These are phyloP conservation scores for Tolypocladium pustulatum DNA, from an alignment of 2,329 filamentous ascomycete species.

Conservation along the genomic window DNA sequence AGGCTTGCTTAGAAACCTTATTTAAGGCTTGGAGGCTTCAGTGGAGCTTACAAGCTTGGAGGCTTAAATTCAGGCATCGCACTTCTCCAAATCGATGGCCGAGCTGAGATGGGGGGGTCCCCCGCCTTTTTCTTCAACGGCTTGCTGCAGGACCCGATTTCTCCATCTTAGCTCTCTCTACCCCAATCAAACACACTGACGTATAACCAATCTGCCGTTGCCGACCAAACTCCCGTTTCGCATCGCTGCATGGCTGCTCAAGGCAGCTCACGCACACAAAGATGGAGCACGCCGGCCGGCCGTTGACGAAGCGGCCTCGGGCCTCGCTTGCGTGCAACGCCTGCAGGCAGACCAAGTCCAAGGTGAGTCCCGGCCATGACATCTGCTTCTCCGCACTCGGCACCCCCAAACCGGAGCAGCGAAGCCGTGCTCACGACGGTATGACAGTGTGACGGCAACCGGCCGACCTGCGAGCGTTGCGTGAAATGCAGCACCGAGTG, in stretches of 20 bases:
- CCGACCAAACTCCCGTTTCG: not conserved
- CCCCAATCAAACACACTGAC: not conserved
- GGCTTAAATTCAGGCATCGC: not conserved
- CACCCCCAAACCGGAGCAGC: too few species aligned
- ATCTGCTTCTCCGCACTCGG: too few species aligned
- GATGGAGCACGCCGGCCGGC: slow-evolving; percentile 6
- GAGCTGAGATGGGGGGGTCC: not conserved
- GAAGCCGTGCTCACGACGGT: not conserved
- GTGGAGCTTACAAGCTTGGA: not conserved
- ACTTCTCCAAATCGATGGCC: not conserved
- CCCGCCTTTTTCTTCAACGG: not conserved
- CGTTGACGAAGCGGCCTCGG: slow-evolving; percentile 11
- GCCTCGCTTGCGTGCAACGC: slow-evolving; percentile 12
- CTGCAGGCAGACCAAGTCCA: slow-evolving; percentile 13
- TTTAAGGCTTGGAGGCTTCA: not conserved
- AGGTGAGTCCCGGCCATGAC: slow-evolving; percentile 5
- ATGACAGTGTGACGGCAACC: slow-evolving; percentile 10
- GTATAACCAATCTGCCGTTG: not conserved
- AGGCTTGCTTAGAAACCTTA: too few species aligned
- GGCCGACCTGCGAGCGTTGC: slow-evolving; percentile 12
- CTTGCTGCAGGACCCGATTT: not conserved
- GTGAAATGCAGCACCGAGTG: slow-evolving; percentile 6
- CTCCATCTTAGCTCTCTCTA: not conserved
- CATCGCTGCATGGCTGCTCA: not conserved
- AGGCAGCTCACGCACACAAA: not conserved